Base-by-base conservation (phyloP, 2,329 filamentous ascomycete genomes). In the Cladosporium sp. region DNA sequence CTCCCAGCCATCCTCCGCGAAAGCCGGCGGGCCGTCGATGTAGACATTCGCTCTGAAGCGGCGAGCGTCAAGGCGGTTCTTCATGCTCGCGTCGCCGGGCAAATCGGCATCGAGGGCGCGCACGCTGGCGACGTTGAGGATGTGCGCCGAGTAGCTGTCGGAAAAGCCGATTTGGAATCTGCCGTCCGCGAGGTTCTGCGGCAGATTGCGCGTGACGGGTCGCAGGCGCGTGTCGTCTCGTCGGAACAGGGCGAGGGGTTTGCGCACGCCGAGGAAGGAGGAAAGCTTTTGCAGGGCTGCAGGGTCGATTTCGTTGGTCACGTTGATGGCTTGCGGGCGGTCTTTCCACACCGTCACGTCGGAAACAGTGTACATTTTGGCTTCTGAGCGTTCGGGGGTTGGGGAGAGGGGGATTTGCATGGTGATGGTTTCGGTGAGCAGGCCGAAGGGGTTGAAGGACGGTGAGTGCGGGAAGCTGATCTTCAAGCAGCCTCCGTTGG, bases 1-100 rank as follows among this genome's bases (percentile, higher is more conserved):
- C 54, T 80, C 83, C 86, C 86, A 90, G 7, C 72, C 73, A 47
- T 90, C 86, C 65, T 91, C 86, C 15, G 81, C 78, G 60, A 86
- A 89, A 4, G 83, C 73, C 1, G 78, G 71, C 0, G 78, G 74
- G 3, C 85, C 84, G 4, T 82, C 80, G 43, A 88, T 69, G 57
- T 88, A 83, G 29, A 91, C 81, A 60, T 91, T 90, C 32, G 86
- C 79, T 19, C 86, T 78, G 68, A 88, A 90, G 11, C 84, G 78
- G 13, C 78, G 70, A 7, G 80, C 78, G 50, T 85, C 80, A 0
- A 89, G 73, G 22, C 75, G 69, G 22, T 74, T 72, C 38, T 62
- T 62, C 19, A 47, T 32, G 15, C 78, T 19, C 74, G 65, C 68
- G 43, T 76, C 75, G 56, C 75, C 76, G 1, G 76, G 73, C 7